Conservation (phyloP, 1,139 yeast species). For the Yamadazyma diddensiae region DNA sequence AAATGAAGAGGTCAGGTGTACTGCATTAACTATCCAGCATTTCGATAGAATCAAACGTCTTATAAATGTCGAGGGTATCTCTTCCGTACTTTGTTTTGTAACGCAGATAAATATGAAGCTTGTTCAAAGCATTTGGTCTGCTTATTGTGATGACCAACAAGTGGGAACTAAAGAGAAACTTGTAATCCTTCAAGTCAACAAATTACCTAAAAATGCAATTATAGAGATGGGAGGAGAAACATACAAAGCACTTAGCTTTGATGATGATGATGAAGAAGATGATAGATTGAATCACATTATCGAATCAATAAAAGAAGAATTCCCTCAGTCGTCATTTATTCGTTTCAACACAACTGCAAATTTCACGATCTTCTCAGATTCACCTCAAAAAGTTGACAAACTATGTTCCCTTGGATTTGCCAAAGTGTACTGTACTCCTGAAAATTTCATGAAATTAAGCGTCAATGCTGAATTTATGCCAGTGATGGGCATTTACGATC, state of each 20-base stretch:
- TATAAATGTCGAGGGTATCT: slow-evolving; percentile 43
- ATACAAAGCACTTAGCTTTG: slow-evolving; percentile 45
- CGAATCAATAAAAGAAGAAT: not conserved
- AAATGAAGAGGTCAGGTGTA: slow-evolving; percentile 14
- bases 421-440: slow-evolving; percentile 9
- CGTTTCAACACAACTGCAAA: slow-evolving; percentile 8
- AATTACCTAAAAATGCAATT: slow-evolving; percentile 65
- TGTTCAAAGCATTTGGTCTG: slow-evolving; percentile 38
- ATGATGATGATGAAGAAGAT: slow-evolving; percentile 36
- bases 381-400: slow-evolving; percentile 10
- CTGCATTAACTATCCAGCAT: slow-evolving; percentile 67
- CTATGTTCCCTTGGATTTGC: slow-evolving; percentile 5
- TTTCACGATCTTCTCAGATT: slow-evolving; percentile 8
- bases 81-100: slow-evolving; percentile 55
- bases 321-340: slow-evolving; percentile 4
- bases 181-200: slow-evolving; percentile 55
- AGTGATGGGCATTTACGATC: slow-evolving; percentile 21
- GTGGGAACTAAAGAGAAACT: slow-evolving; percentile 28
- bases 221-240: slow-evolving; percentile 79
- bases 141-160: slow-evolving; percentile 20
- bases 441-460: slow-evolving; percentile 2
- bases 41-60: slow-evolving; percentile 60
- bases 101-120: slow-evolving; percentile 29
- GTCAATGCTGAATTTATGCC: slow-evolving; percentile 23
- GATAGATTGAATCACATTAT: slow-evolving; percentile 4